A percentile compares a stretch with the other conserved stretches of the same genome.
phyloP scores from a whole-genome alignment of 2,329 filamentous ascomycete species.

The Fusarium palustre region DNA sequence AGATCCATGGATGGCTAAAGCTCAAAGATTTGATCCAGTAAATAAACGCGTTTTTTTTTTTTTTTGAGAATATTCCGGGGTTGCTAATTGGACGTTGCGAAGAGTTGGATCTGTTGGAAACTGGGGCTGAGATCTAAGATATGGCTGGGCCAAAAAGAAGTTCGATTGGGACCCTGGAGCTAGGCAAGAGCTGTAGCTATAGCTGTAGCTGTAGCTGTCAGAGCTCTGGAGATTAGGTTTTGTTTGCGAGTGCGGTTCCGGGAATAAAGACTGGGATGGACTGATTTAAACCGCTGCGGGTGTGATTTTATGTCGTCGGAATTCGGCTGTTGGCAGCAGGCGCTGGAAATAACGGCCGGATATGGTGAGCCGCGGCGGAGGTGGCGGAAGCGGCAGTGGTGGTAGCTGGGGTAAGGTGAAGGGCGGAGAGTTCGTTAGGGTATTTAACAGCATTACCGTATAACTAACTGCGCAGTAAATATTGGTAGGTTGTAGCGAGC shows the following conservation, averaged over 20 bases:
- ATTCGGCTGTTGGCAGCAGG: constrained; percentile 41
- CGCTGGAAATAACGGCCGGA: constrained; percentile 50
- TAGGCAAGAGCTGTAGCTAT: constrained; percentile 15
- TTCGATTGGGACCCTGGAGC: constrained; percentile 6
- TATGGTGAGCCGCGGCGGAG: constrained; percentile 32
- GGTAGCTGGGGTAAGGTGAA: constrained; percentile 25
- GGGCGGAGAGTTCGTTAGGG: constrained; percentile 28
- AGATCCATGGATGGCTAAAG: constrained; percentile 44
- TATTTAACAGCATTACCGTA: constrained; percentile 11
- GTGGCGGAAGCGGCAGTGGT: constrained; percentile 31
- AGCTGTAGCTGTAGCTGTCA: constrained; percentile 30
- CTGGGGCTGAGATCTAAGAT: constrained; percentile 33
- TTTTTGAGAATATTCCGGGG: constrained; percentile 21
- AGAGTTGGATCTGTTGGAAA: constrained; percentile 27
- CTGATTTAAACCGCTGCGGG: constrained; percentile 20
- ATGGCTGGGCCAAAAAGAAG: constrained; percentile 22
- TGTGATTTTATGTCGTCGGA: constrained; percentile 30
- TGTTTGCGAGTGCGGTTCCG: constrained; percentile 14
- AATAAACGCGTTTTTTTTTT: constrained; percentile 5
- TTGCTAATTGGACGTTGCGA: constrained; percentile 21
- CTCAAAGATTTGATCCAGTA: constrained; percentile 21
- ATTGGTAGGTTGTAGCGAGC: background rate
- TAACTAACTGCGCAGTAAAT: background rate
- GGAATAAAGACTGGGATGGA: constrained; percentile 35
- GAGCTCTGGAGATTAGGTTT: constrained; percentile 27